A percentile compares a stretch with the other conserved stretches of the same genome.
Conservation (phyloP, 345 rosid species). For the Erodium maritimum region DNA sequence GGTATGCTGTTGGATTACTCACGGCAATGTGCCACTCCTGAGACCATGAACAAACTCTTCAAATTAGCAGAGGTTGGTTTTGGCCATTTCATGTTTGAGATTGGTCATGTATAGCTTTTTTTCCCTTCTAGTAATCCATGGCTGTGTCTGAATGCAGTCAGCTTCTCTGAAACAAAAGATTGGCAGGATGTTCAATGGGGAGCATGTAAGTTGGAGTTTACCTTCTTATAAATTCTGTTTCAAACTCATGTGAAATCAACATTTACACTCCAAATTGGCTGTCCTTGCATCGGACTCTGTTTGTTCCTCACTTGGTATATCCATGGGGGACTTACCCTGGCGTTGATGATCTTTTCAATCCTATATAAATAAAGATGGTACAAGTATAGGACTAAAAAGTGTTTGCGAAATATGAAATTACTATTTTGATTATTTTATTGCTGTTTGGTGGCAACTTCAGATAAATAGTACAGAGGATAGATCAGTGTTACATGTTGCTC, state of each 20-base stretch:
- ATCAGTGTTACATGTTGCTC: constrained; percentile 91
- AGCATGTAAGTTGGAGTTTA: constrained; percentile 44
- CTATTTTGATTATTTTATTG: constrained; percentile 5
- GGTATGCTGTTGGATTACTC: constrained; percentile 68
- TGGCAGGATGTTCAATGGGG: constrained; percentile 63
- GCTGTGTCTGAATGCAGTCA: constrained; percentile 32
- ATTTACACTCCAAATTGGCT: background rate
- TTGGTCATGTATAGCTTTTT: background rate
- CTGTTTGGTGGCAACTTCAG: constrained; percentile 25
- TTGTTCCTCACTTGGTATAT: background rate
- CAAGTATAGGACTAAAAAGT: background rate
- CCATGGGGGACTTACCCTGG: background rate
- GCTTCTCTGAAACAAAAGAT: constrained; percentile 68
- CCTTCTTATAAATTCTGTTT: background rate
- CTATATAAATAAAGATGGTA: background rate
- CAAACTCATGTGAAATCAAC: background rate
- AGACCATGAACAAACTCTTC: constrained; percentile 55
- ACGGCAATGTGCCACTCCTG: constrained; percentile 57
- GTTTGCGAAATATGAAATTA: background rate
- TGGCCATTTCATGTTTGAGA: background rate
- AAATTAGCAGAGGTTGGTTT: constrained; percentile 59
- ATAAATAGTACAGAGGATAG: constrained; percentile 90
- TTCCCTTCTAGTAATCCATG: background rate
- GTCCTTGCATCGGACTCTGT: background rate
- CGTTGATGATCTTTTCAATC: background rate